phyloP scores from a whole-genome alignment of 2,329 filamentous ascomycete species.

The Biscogniauxia mediterranea region DNA sequence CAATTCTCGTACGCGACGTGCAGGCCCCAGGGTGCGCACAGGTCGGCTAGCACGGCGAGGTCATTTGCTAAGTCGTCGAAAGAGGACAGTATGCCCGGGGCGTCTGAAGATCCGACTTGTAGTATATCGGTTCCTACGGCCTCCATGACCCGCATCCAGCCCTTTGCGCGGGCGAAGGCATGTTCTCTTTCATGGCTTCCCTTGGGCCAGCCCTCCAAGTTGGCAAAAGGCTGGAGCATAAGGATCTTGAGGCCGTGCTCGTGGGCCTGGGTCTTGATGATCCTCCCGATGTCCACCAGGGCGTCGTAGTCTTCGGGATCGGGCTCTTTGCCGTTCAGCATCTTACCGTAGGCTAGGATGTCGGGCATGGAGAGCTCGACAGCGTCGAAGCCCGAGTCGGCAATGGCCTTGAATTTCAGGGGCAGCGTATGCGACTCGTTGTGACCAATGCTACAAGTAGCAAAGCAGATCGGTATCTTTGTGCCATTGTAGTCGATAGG shows the following conservation, averaged over 20 bases:
- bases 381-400: slow-evolving; percentile 57
- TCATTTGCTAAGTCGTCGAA: slow-evolving; percentile 56
- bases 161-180: slow-evolving; percentile 59
- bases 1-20: slow-evolving; percentile 77
- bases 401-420: slow-evolving; percentile 60
- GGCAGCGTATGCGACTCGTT: slow-evolving; percentile 48
- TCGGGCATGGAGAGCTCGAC: slow-evolving; percentile 77
- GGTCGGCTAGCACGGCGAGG: slow-evolving; percentile 61
- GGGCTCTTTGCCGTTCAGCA: slow-evolving; percentile 48
- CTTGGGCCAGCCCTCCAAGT: slow-evolving; percentile 72
- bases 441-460: slow-evolving; percentile 33
- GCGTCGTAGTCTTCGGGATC: slow-evolving; percentile 57
- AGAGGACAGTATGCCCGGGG: slow-evolving; percentile 51
- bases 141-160: slow-evolving; percentile 72
- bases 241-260: slow-evolving; percentile 58
- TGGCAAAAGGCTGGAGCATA: slow-evolving; percentile 73
- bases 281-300: slow-evolving; percentile 52
- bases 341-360: slow-evolving; percentile 59
- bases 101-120: slow-evolving; percentile 66
- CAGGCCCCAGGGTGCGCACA: slow-evolving; percentile 55
- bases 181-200: slow-evolving; percentile 57
- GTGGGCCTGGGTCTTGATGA: slow-evolving; percentile 54
- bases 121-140: slow-evolving; percentile 68
- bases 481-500: slow-evolving; percentile 23
- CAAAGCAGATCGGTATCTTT: slow-evolving; percentile 29